These are phyloP conservation scores for Lichtheimia hyalospora DNA, from an alignment of 371 early-diverging fungal genomes.

Conservation along the genomic window DNA sequence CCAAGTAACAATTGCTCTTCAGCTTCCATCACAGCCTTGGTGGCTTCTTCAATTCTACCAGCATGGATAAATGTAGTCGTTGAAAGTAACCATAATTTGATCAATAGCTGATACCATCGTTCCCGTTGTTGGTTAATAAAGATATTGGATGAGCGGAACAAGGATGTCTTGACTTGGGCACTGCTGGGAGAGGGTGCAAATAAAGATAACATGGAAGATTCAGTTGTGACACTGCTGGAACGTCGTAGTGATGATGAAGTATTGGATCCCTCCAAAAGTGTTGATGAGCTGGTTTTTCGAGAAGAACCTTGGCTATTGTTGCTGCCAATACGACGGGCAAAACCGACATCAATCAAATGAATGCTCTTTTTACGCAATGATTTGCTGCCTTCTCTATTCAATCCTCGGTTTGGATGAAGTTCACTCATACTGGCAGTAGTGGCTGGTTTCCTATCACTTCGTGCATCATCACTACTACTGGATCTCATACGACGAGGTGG, in stretches of 20 bases:
- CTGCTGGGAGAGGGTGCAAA: background rate
- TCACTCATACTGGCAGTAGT: background rate
- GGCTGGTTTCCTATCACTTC: slow-evolving; percentile 7
- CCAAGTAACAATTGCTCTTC: slow-evolving; percentile 42
- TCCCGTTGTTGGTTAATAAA: slow-evolving; percentile 23
- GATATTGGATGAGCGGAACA: slow-evolving; percentile 5
- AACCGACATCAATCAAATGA: slow-evolving; percentile 18
- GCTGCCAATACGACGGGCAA: slow-evolving; percentile 18
- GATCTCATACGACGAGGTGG: slow-evolving; percentile 7
- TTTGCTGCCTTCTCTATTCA: slow-evolving; percentile 2
- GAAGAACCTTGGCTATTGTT: background rate
- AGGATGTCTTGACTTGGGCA: background rate
- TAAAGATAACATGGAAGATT: background rate
- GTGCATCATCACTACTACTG: slow-evolving; percentile 14
- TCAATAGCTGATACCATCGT: slow-evolving; percentile 28
- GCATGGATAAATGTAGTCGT: slow-evolving; percentile 59
- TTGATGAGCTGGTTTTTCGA: background rate
- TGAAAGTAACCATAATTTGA: slow-evolving; percentile 58
- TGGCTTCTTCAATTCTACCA: slow-evolving; percentile 59
- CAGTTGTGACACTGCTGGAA: background rate
- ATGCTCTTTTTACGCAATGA: slow-evolving; percentile 21
- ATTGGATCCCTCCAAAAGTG: background rate
- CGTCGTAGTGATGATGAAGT: background rate
- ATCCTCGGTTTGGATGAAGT: background rate
- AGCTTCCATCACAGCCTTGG: slow-evolving; percentile 64